Evolutionary conservation across 2,329 filamentous ascomycete species (phyloP).

Genomic region (Hirsutella minnesotensis): DNA sequence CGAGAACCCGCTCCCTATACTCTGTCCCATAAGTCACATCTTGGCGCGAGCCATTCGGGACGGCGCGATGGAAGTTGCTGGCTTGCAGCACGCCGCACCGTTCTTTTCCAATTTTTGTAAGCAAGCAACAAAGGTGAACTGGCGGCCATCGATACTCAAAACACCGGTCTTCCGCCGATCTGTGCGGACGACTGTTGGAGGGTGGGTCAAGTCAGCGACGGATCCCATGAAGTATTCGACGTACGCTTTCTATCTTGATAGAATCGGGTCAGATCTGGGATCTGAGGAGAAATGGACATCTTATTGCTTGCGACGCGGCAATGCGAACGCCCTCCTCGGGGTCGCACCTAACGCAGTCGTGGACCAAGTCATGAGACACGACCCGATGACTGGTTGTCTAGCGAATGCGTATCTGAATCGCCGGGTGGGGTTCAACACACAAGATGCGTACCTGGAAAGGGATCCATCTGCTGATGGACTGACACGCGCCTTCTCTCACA

Average conservation of each 20-base stretch:
- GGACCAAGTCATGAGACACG: neutral
- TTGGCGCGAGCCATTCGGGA: slow-evolving; percentile 3
- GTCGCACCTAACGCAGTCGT: neutral
- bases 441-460: neutral
- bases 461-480: neutral
- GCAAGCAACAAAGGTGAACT: slow-evolving; percentile 5
- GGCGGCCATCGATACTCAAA: neutral
- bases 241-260: no score
- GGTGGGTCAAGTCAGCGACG: neutral
- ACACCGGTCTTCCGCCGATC: neutral
- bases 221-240: neutral
- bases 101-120: slow-evolving; percentile 5
- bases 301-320: neutral
- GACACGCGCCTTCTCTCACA: neutral
- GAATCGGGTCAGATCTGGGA: no score
- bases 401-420: neutral
- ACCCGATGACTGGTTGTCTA: neutral
- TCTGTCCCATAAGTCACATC: slow-evolving; percentile 5
- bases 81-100: slow-evolving; percentile 1
- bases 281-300: no score
- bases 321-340: neutral
- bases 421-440: neutral
- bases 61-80: slow-evolving; percentile 1
- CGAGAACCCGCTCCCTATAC: no score
- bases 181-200: neutral